Base-by-base conservation (phyloP, 805 yeast species). In the Yarrowia keelungensis region DNA sequence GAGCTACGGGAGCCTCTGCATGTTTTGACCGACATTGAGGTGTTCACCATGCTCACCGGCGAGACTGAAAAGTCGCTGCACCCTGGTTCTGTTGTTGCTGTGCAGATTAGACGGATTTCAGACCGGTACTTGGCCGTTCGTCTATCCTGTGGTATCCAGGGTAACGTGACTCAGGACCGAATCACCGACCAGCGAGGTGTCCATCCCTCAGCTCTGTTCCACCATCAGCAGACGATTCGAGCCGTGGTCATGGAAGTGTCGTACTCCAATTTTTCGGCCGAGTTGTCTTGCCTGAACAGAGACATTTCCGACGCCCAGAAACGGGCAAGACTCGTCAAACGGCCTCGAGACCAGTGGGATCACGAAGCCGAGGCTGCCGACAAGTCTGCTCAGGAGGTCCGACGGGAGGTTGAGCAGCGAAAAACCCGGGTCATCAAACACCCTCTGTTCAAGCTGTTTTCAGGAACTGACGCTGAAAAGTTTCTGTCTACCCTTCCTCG, bases 31-130 rank as follows among this genome's bases (percentile, higher is more conserved):
- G 86, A 85, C 38, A 81, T 83, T 47, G 97, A 92, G 75, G 87
- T 94, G 10, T 95, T 95, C 84, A 89, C 89, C 69, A 86, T 91
- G 84, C 83, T 95, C 71, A 92, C 98, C 0, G 97, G 97, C 69
- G 98, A 94, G 77, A 85, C 91, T 3, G 81, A 82, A 10, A 87
- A 88, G 62, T 81, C 91, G 1, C 87, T 92, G 79, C 83, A 84
- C 69, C 81, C 84, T 46, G 96, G 93, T 26, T 79, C 85, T 14
- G 84, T 93, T 49, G 86, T 92, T 15, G 93, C 98, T 0, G 94
- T 90, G 19, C 85, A 87, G 35, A 80, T 92, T 38, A 86, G 88
- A 73, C 91, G 91, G 70, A 81, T 80, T 66, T 80, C 81, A 51
- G 83, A 82, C 69, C 78, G 83, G 79, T 81, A 70, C 70, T 75